Conservation (phyloP, 73 alveolate genomes). For the Uronychia binucleata region DNA sequence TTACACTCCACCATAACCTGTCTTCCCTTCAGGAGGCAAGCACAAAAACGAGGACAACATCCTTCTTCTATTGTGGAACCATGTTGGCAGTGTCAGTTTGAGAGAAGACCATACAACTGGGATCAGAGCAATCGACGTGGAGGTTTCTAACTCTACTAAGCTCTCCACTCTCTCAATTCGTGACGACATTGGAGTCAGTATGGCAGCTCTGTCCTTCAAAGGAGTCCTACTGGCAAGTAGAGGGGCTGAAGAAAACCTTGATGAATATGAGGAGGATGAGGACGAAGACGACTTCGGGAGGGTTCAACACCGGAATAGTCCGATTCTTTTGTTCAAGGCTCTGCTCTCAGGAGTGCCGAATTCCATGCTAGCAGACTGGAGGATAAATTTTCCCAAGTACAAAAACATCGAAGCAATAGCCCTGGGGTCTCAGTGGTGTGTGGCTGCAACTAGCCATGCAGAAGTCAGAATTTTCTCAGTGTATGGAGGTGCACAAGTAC, state of each 20-base stretch:
- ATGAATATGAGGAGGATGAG: background rate
- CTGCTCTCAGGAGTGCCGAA: background rate
- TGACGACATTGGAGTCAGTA: background rate
- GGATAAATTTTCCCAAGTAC: background rate
- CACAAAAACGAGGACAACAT: too few species aligned
- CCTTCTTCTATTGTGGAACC: too few species aligned
- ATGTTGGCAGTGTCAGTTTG: background rate
- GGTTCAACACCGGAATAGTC: background rate
- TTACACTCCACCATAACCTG: too few species aligned
- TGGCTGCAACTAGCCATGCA: background rate
- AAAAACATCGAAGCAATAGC: background rate
- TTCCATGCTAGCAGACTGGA: background rate
- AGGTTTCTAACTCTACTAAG: background rate
- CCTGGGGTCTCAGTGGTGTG: background rate
- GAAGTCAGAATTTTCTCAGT: background rate
- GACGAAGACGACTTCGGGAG: background rate
- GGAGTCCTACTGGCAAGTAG: background rate
- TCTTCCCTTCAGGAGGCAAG: too few species aligned
- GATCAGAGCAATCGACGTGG: background rate
- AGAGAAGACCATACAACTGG: background rate
- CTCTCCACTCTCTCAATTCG: background rate
- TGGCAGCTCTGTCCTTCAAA: background rate
- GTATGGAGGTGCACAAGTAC: background rate
- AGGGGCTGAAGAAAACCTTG: background rate
- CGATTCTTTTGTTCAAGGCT: background rate